Base-by-base conservation (phyloP, 768 basidiomycete species). In the Melanogaster broomeanus region DNA sequence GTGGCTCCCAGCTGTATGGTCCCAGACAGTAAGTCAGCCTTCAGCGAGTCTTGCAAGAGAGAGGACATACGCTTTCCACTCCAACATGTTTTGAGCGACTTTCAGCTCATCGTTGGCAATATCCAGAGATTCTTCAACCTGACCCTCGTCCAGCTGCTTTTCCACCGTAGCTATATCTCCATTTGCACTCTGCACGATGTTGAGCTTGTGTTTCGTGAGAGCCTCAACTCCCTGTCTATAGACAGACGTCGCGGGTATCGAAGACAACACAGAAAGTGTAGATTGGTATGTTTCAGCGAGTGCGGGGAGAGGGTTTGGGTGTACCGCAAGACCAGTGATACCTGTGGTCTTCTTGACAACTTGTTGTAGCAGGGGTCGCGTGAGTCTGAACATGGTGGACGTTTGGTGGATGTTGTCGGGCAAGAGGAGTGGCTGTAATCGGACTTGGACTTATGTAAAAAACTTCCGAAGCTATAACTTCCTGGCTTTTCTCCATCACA, bases 41-140 rank as follows among this genome's bases (percentile, higher is more conserved):
- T 28, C 13, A 43, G 28, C 31, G 37, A 31, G 52, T 48, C 33
- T 52, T 35, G 42, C 5, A 55, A 8, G 37, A 43, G 25, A 47
- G 18, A n/a, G 40, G 47, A 87, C 93, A 69, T 69, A 98, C 95
- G 90, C 82, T 74, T 95, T 96, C 93, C 93, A 98, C 65, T 94
- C 88, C n/a, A 87, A 64, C 87, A 97, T 90, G 72, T 90, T 90
- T 28, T 74, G 74, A 5, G 78, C 90, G 34, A 98, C 76, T 49
- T 74, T 75, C 49, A 92, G 74, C 70, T 98, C 95, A 63, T 89
- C 88, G 59, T 84, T 73, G 11, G 94, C 95, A 69, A 90, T 83
- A 58, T 83, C 80, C 60, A 98, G 62, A 30, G 88, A 81, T 69
- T 93, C 80, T 75, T 98, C 95, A 38, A 97, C 90, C 61, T 91